These are phyloP conservation scores for Coemansia pectinata DNA, from an alignment of 192 early-diverging fungal genomes.

Conservation along the genomic window DNA sequence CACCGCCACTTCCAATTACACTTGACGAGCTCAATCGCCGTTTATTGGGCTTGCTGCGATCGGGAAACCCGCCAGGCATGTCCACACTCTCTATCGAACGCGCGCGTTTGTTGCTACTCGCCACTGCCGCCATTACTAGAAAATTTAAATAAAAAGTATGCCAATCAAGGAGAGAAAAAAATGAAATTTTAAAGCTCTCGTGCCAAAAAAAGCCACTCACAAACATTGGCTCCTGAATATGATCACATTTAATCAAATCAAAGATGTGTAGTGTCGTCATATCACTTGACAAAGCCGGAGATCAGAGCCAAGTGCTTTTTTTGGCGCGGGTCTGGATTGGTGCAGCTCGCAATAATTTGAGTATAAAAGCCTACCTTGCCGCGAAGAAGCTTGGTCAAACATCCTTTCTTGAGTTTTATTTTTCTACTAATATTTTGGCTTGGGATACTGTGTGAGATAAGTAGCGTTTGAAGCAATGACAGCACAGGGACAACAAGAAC, in stretches of 20 bases:
- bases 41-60: background rate
- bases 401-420: too few relatives aligned
- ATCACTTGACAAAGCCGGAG: too few relatives aligned
- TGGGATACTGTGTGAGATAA: too few relatives aligned
- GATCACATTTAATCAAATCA: background rate
- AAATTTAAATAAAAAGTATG: background rate
- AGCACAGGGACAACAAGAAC: too few relatives aligned
- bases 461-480: too few relatives aligned
- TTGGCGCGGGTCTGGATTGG: background rate
- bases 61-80: slow-evolving; percentile 41
- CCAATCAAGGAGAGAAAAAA: background rate
- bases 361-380: background rate
- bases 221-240: background rate
- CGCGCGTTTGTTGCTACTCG: slow-evolving; percentile 28
- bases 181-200: background rate
- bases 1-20: background rate
- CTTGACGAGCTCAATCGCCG: slow-evolving; percentile 6
- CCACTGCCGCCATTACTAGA: background rate
- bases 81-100: slow-evolving; percentile 18
- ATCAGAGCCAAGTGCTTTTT: background rate
- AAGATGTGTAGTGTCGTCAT: background rate
- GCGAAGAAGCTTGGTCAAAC: too few relatives aligned
- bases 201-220: background rate
- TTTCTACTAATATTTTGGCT: too few relatives aligned
- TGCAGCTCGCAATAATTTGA: background rate